Evolutionary conservation across 2,329 filamentous ascomycete genomes (phyloP), one percentile per base, ranked within the genome.

Genomic region (Cladosporium colombiae): DNA sequence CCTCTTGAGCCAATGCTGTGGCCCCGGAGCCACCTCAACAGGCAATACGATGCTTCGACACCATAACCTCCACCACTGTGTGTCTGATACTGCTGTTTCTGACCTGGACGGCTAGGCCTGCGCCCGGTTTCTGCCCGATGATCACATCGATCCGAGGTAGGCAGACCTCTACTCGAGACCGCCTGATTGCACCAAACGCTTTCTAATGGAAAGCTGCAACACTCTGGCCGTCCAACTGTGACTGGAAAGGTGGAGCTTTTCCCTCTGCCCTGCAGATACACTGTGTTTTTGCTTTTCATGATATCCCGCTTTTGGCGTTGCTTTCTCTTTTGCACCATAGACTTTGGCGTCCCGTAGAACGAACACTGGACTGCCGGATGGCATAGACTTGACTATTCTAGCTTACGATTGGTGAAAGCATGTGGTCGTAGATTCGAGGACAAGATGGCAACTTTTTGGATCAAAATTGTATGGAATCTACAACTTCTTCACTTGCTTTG

Each of bases 271-370:
- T 2, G 40, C n/a, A 11, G n/a, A 46, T 5, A 21, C n/a, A 10
- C 31, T 13, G 10, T 55, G 16, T 14, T 55, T 33, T 55, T 31
- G 27, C 25, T 31, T 29, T 55, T 55, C 52, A 55, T 33, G 52
- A 55, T 55, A 55, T 55, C 52, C 52, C 29, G 52, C 52, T 31
- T 31, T 18, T 33, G 52, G 52, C 52, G 52, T 55, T 55, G 52
- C 52, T n/a, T 31, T 33, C 33, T 55, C 29, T 13, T 55, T 55
- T 33, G 52, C 31, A 55, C 16, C 52, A 33, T 55, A 55, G 27
- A 55, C 37, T 7, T 18, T 27, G 50, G 50, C 50, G 4, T 53
- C 23, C 27, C 21, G 27, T 55, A 18, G 4, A 21, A 18, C 27
- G 52, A 29, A 23, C 27, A 33, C 52, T 33, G 23, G 18, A 55